Base-by-base conservation (phyloP, 2,329 filamentous ascomycete genomes). In the Colletotrichum lini region DNA sequence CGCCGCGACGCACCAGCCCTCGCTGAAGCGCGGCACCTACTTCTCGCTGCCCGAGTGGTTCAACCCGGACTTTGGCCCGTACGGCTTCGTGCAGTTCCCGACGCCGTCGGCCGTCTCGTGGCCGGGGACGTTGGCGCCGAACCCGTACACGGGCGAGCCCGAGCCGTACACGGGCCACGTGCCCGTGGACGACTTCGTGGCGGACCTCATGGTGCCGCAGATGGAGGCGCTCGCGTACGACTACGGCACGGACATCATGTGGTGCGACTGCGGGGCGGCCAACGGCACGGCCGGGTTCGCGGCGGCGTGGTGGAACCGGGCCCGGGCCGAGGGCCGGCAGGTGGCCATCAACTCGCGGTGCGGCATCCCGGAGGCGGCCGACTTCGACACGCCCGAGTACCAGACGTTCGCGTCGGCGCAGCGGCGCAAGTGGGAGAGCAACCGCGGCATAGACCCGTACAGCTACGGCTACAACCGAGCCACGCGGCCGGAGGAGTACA, bases 321-420 rank as follows among this genome's bases (percentile, higher is more conserved):
- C 82, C 9, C 77, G 79, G 6, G 72, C 73, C 0, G 72, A 83
- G 23, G 81, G 83, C 53, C 81, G 84, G 0, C 84, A 89, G 74
- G 87, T 90, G 1, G 78, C 84, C 1, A 86, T 90, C 75, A 89
- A 91, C 78, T 83, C 83, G 56, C 85, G 89, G 9, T 91, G 89
- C 76, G 89, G 89, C 4, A 78, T 88, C 0, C 38, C 68, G 3
- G 68, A 71, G 52, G 77, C 78, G 1, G 80, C 79, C 15, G 88
- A 91, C 79, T 91, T 90, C 74, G 88, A 90, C 76, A 91, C 88
- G 1, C 89, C 89, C 0, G 89, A 91, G 76, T 91, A 73, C 75
- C 80, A 81, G 38, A 82, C 81, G 9, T 89, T 86, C 75, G 79
- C 81, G 3, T 82, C 84, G n/a, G 68, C 65, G 18, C 68, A 71